phyloP scores from a whole-genome alignment of 2,329 filamentous ascomycete genomes.

The Taxawa tesnikishii region DNA sequence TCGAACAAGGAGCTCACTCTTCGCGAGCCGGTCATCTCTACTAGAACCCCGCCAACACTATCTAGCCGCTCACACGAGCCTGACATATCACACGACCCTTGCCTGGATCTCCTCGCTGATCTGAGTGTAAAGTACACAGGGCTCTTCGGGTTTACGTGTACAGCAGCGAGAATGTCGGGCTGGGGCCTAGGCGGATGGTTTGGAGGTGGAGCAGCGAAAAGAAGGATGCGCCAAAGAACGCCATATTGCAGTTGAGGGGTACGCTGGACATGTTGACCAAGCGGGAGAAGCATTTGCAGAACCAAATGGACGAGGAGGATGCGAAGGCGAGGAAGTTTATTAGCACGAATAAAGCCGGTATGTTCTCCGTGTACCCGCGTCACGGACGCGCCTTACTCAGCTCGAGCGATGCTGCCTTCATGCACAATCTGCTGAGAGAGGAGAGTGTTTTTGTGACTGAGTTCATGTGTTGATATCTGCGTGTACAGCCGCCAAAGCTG shows the following conservation, averaged over 20 bases:
- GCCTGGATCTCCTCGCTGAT: no score
- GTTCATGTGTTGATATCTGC: no score
- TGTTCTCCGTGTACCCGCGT: conserved; percentile 24
- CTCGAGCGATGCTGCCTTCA: no score
- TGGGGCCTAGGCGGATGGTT: conserved; percentile 69
- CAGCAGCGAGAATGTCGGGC: conserved; percentile 40
- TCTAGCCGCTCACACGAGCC: no score
- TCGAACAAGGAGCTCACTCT: no score
- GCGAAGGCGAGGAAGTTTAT: conserved; percentile 80
- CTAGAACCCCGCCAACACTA: no score
- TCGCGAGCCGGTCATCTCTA: no score
- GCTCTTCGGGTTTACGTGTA: no score
- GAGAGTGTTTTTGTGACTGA: background rate
- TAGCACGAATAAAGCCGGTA: conserved; percentile 81
- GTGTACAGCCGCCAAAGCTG: conserved; percentile 81
- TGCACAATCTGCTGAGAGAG: conserved; percentile 8
- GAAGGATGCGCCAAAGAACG: conserved; percentile 93
- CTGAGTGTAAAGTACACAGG: no score
- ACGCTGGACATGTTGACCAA: conserved; percentile 98
- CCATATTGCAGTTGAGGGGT: conserved; percentile 74
- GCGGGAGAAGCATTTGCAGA: conserved; percentile 80
- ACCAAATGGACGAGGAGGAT: conserved; percentile 88
- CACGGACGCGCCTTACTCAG: no score
- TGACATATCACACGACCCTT: no score
- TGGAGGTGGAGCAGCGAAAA: conserved; percentile 65